Conservation (phyloP, 441 rosid genomes). For the Croton laevigatus region DNA sequence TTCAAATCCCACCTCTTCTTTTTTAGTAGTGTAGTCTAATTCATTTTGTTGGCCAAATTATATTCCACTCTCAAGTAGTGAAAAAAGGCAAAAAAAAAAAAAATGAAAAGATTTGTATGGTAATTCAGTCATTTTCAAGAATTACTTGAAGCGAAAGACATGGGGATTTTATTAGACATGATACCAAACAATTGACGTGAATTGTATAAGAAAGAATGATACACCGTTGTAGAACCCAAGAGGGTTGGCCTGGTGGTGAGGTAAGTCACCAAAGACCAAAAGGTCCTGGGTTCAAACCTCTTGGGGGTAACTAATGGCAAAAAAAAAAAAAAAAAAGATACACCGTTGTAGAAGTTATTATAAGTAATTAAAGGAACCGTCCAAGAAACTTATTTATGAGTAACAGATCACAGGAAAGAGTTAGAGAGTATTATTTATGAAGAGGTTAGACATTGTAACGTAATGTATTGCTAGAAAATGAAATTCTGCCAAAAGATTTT, state of each 20-base stretch:
- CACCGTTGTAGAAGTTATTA: background rate
- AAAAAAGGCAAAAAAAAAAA: too few relatives aligned
- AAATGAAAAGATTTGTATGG: background rate
- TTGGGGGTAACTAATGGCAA: too few relatives aligned
- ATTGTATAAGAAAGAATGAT: constrained; percentile 4
- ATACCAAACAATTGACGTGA: constrained; percentile 31
- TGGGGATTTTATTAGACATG: constrained; percentile 32
- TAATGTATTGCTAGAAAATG: background rate
- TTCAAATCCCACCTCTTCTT: constrained; percentile 10
- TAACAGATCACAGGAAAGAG: background rate
- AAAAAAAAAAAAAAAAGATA: constrained; percentile 7
- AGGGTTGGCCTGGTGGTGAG: too few relatives aligned
- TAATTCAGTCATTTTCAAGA: constrained; percentile 9
- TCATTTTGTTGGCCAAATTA: constrained; percentile 6
- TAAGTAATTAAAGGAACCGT: background rate
- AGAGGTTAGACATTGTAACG: too few relatives aligned
- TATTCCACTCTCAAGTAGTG: constrained; percentile 9
- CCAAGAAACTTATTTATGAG: background rate
- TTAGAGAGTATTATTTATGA: too few relatives aligned
- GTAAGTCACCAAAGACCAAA: too few relatives aligned
- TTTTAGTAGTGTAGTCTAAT: constrained; percentile 8
- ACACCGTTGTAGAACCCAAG: background rate
- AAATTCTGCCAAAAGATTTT: background rate
- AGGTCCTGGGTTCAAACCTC: too few relatives aligned
- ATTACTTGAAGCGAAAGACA: constrained; percentile 35